A percentile compares a stretch with the other conserved stretches of the same genome.
Conservation (phyloP, 192 early-diverging fungal species). For the Rhizophlyctis rosea region DNA sequence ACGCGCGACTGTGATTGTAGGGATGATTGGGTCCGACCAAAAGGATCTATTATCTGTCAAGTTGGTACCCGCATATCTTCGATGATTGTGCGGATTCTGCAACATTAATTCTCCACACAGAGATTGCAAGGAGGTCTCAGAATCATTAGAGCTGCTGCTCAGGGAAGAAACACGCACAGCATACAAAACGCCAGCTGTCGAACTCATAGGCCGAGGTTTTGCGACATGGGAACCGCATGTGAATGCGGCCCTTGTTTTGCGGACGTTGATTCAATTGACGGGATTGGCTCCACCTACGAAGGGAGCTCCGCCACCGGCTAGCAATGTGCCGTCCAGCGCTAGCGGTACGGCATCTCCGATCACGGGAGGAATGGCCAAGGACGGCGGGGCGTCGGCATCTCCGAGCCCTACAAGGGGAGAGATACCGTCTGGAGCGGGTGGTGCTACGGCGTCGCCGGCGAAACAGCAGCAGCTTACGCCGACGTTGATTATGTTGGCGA, state of each 20-base stretch:
- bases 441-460: not conserved
- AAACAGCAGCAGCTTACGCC: constrained; percentile 14
- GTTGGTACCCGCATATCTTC: not conserved
- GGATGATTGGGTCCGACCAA: constrained; percentile 67
- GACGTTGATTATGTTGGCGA: constrained; percentile 56
- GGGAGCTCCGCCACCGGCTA: constrained; percentile 3
- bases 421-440: not conserved
- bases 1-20: constrained; percentile 71
- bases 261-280: constrained; percentile 56
- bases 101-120: constrained; percentile 16
- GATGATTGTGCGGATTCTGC: not conserved
- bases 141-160: constrained; percentile 64
- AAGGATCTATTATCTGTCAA: no score
- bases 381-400: not conserved
- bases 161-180: constrained; percentile 51
- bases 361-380: not conserved
- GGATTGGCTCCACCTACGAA: constrained; percentile 26
- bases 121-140: constrained; percentile 57
- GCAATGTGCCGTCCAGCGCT: not conserved
- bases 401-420: not conserved
- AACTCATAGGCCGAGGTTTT: constrained; percentile 72
- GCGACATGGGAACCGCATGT: constrained; percentile 72
- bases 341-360: not conserved
- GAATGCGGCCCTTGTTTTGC: constrained; percentile 60
- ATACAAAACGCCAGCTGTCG: constrained; percentile 62